A percentile compares a stretch with the other conserved stretches of the same genome.
These are phyloP conservation scores for Botryotinia calthae DNA, from an alignment of 2,329 filamentous ascomycete species.

Conservation along the genomic window DNA sequence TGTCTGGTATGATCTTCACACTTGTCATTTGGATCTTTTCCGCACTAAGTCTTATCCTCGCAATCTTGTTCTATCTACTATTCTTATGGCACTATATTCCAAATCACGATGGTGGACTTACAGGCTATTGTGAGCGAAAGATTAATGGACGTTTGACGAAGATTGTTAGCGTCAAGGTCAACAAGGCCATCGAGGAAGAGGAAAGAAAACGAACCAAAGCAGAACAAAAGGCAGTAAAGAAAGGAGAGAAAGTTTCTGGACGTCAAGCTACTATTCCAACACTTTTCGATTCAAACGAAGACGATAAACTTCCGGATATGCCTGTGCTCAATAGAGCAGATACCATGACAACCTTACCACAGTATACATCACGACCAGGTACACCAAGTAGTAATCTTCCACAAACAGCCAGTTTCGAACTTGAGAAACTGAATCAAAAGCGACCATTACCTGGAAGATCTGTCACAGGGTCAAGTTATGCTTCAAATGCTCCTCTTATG, in stretches of 20 bases:
- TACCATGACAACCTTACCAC: slow-evolving; percentile 59
- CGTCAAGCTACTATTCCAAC: slow-evolving; percentile 68
- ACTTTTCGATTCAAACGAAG: slow-evolving; percentile 52
- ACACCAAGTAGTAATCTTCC: slow-evolving; percentile 46
- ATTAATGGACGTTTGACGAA: slow-evolving; percentile 80
- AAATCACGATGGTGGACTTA: slow-evolving; percentile 72
- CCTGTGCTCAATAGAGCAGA: slow-evolving; percentile 59
- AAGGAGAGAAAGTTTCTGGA: slow-evolving; percentile 50
- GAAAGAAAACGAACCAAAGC: slow-evolving; percentile 57
- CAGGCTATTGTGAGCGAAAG: slow-evolving; percentile 86
- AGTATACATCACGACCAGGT: slow-evolving; percentile 59
- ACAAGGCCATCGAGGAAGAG: slow-evolving; percentile 81
- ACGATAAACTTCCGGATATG: slow-evolving; percentile 57
- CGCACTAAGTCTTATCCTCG: slow-evolving; percentile 70
- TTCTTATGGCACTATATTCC: slow-evolving; percentile 95
- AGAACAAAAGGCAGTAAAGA: slow-evolving; percentile 50
- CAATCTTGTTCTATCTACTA: slow-evolving; percentile 74
- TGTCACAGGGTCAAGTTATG: slow-evolving; percentile 58
- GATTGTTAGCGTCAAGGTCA: slow-evolving; percentile 83
- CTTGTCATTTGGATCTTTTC: slow-evolving; percentile 85
- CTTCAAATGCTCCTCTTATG: slow-evolving; percentile 62
- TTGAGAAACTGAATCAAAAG: slow-evolving; percentile 52
- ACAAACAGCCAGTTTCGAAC: slow-evolving; percentile 48
- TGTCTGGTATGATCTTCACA: slow-evolving; percentile 91
- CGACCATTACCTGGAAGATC: slow-evolving; percentile 48